Evolutionary conservation across 73 alveolate species (phyloP), one percentile per base, ranked within the genome.

Genomic region (Paramecium tetraurelia): DNA sequence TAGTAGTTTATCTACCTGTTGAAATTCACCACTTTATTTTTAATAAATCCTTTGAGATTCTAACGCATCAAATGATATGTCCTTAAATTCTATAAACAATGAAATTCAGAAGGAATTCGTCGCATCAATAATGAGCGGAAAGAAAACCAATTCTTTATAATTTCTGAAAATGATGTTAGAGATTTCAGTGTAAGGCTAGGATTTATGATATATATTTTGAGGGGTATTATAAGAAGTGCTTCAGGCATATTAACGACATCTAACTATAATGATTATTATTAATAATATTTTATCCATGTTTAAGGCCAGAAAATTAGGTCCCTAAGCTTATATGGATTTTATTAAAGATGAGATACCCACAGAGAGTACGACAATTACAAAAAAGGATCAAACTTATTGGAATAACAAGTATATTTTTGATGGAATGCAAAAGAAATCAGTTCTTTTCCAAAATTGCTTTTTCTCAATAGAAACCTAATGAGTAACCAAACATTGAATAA

Each of bases 351-450:
- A 63, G 46, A 31, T 63, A 16, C 84, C 84, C 0, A 22, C 84
- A 31, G 44, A 63, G 84, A 63, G 84, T 7, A 63, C 84, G 11
- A 33, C 84, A 27, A 63, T 63, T 3, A 63, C 84, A 31, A 63
- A 63, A 27, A 63, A 63, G 29, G 84, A 63, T 63, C 27, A 63
- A 14, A 27, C 50, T 63, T 63, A 63, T 63, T 63, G 84, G 84
- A 63, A 63, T 63, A 63, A 33, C 84, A 63, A 63, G 84, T 63
- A 63, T 63, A 53, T 53, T 63, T 63, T 31, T 63, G 84, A 31
- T 63, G 84, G 41, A 20, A 63, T 53, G 69, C 84, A 27, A 31
- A 63, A 63, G 84, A 63, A 63, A 63, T 18, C n/a, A 63, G 84
- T 63, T 63, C 46, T 63, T 63, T 63, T 63, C 41, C 50, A 63